Evolutionary conservation across 768 basidiomycete genomes (phyloP).

Genomic region (Pholiota conissans): DNA sequence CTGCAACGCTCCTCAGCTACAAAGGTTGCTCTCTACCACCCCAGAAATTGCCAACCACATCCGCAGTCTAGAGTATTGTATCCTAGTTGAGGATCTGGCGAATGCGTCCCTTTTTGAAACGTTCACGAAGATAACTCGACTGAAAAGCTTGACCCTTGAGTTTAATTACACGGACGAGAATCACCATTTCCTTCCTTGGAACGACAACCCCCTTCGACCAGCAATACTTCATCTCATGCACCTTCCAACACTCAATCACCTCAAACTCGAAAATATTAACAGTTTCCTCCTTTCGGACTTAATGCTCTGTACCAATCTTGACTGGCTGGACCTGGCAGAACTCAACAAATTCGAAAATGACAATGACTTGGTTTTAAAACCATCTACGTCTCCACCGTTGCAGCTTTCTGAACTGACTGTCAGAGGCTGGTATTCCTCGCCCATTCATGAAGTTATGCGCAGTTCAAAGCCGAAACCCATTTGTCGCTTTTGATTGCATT

Average conservation of each 20-base stretch:
- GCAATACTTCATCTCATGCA: slow-evolving; percentile 7
- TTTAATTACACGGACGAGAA: no score
- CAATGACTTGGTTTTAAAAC: neutral
- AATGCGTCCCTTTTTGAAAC: neutral
- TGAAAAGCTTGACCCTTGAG: neutral
- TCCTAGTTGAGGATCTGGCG: neutral
- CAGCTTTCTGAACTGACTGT: no score
- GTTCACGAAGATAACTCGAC: neutral
- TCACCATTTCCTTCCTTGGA: slow-evolving; percentile 2
- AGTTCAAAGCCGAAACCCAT: no score
- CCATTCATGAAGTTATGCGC: no score
- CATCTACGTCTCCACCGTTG: no score
- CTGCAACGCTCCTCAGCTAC: neutral
- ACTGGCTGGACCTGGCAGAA: neutral
- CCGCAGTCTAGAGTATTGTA: slow-evolving; percentile 1
- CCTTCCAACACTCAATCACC: slow-evolving; percentile 7
- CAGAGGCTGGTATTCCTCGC: no score
- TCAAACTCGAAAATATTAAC: neutral
- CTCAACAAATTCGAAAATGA: neutral
- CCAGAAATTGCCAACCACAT: slow-evolving; percentile 9
- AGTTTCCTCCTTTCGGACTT: slow-evolving; percentile 6
- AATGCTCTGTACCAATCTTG: slow-evolving; percentile 2
- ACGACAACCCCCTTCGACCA: slow-evolving; percentile 5
- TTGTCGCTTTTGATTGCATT: no score
- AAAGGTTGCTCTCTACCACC: neutral